These are phyloP conservation scores for Uronychia setigera DNA, from an alignment of 73 alveolate species.

Conservation along the genomic window DNA sequence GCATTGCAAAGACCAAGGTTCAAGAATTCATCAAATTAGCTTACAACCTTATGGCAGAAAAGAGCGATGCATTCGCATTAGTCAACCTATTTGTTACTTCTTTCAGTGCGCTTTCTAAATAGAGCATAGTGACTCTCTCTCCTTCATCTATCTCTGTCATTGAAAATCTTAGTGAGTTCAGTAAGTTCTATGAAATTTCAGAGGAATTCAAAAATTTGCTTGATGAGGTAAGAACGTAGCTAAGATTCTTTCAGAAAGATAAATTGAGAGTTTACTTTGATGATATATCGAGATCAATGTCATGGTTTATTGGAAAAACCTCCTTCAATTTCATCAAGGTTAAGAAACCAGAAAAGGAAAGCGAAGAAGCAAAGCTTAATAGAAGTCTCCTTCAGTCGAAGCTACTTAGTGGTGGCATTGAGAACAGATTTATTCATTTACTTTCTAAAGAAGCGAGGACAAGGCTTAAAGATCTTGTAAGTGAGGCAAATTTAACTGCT, in stretches of 20 bases:
- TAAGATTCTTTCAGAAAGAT: not conserved
- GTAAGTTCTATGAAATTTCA: no score
- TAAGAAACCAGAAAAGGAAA: slow-evolving; percentile 45
- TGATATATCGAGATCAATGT: slow-evolving; percentile 19
- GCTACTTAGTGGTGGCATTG: slow-evolving; percentile 61
- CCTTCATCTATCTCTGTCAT: not conserved
- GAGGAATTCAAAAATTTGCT: not conserved
- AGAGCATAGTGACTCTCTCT: not conserved
- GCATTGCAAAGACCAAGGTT: not conserved
- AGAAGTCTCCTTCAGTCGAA: slow-evolving; percentile 23
- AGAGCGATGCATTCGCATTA: not conserved
- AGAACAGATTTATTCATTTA: slow-evolving; percentile 37
- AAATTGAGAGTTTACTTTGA: not conserved
- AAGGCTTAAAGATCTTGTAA: slow-evolving; percentile 15
- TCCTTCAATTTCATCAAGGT: slow-evolving; percentile 55
- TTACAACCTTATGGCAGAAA: not conserved
- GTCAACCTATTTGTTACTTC: not conserved
- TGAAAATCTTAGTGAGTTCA: not conserved
- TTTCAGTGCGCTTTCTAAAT: not conserved
- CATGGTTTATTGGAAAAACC: slow-evolving; percentile 54
- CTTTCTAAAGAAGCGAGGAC: slow-evolving; percentile 32
- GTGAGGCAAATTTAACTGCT: no score
- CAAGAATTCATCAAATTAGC: not conserved
- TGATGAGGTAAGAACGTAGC: not conserved
- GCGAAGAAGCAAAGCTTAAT: slow-evolving; percentile 20